Evolutionary conservation across 768 basidiomycete species (phyloP).

Genomic region (Collybia nuda): DNA sequence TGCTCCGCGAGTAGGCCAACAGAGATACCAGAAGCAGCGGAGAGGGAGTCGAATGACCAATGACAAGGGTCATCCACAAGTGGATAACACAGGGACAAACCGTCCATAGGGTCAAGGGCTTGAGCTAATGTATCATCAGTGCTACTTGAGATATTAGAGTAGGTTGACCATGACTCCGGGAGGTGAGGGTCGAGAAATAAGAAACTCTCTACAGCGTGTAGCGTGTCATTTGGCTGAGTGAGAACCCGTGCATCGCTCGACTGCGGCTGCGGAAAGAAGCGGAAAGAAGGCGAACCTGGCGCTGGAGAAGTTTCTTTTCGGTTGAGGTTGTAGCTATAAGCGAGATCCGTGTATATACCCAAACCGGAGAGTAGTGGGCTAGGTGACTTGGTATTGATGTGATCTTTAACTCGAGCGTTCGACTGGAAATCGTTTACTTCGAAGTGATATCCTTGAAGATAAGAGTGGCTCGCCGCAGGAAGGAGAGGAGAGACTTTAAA

Average conservation of each 20-base stretch:
- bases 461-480: constrained; percentile 8
- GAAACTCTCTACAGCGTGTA: neutral
- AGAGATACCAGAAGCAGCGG: constrained; percentile 31
- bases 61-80: constrained; percentile 4
- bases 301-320: too few species aligned
- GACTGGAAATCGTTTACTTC: constrained; percentile 34
- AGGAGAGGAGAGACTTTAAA: constrained; percentile 22
- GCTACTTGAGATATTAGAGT: neutral
- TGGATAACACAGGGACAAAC: constrained; percentile 2
- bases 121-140: neutral
- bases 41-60: constrained; percentile 22
- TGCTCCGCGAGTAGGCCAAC: constrained; percentile 30
- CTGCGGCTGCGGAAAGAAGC: constrained; percentile 2
- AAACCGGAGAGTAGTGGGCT: constrained; percentile 23
- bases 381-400: constrained; percentile 2
- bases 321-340: too few species aligned
- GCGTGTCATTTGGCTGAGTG: constrained; percentile 11
- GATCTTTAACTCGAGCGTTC: constrained; percentile 23
- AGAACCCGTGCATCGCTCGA: constrained; percentile 7
- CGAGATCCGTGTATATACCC: constrained; percentile 17
- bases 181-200: constrained; percentile 10
- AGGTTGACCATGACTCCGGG: constrained; percentile 10
- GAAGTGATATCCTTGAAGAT: constrained; percentile 12
- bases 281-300: neutral
- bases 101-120: neutral